Percentiles rank a stretch among this genome's conserved stretches.
Evolutionary conservation across 2,329 filamentous ascomycete genomes (phyloP).

Genomic region (Diaporthe amygdali): DNA sequence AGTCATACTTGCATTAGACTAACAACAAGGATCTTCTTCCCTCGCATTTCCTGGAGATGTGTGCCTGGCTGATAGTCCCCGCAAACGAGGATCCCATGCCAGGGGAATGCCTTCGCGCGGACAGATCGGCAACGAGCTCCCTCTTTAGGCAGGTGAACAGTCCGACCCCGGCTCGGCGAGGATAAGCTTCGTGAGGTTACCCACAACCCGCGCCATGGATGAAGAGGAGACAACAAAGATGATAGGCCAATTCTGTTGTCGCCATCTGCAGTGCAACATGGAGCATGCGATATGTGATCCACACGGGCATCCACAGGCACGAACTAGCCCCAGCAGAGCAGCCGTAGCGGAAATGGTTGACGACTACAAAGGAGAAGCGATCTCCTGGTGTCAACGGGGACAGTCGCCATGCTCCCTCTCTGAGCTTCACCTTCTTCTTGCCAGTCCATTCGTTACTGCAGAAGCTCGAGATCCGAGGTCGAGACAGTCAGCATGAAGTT

Average conservation of each 20-base stretch:
- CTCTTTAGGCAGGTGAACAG: background rate
- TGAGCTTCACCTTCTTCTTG: background rate
- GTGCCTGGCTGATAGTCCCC: background rate
- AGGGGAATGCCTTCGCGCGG: background rate
- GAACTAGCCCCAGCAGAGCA: background rate
- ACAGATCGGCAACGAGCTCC: background rate
- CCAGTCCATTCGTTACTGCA: background rate
- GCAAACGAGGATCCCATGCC: background rate
- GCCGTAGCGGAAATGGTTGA: background rate
- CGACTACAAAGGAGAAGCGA: conserved; percentile 14
- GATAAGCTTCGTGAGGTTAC: conserved; percentile 7
- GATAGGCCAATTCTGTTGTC: conserved; percentile 13
- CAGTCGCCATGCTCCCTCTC: background rate
- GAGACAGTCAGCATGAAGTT: conserved; percentile 1
- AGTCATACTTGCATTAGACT: background rate
- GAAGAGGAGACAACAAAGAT: background rate
- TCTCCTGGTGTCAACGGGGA: background rate
- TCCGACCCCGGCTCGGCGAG: background rate
- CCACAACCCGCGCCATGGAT: background rate
- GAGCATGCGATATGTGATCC: background rate
- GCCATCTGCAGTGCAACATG: conserved; percentile 8
- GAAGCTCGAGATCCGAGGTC: background rate
- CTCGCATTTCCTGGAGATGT: background rate
- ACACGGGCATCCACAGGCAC: background rate
- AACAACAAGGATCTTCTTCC: background rate